Percentiles rank a stretch among this genome's conserved stretches.
Evolutionary conservation across 2,329 filamentous ascomycete genomes (phyloP).

Genomic region (Geosmithia putterillii): DNA sequence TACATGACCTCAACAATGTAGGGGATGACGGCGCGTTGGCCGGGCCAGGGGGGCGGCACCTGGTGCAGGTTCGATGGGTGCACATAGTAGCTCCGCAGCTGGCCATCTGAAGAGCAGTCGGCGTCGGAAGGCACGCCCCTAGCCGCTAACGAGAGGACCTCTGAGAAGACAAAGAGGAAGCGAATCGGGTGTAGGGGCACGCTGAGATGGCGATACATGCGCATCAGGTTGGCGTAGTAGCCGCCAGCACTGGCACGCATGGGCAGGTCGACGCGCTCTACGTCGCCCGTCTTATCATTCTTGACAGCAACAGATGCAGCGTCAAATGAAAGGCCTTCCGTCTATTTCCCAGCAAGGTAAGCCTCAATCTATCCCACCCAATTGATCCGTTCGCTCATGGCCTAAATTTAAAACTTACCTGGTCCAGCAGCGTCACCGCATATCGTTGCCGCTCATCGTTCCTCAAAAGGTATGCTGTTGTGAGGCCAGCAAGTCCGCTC

Average conservation of each 20-base stretch:
- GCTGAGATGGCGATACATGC: conserved; percentile 42
- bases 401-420: too few relatives aligned
- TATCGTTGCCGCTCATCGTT: conserved; percentile 16
- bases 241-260: conserved; percentile 23
- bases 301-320: conserved; percentile 22
- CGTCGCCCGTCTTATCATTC: conserved; percentile 13
- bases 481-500: conserved; percentile 23
- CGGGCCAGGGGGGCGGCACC: conserved; percentile 27
- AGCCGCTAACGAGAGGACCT: conserved; percentile 6
- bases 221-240: conserved; percentile 42
- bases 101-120: conserved; percentile 6
- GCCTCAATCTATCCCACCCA: background rate
- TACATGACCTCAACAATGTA: conserved; percentile 30
- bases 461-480: conserved; percentile 20
- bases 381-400: too few relatives aligned
- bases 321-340: conserved; percentile 20
- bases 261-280: conserved; percentile 24
- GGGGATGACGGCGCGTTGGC: conserved; percentile 18
- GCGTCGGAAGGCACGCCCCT: background rate
- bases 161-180: conserved; percentile 41
- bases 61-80: conserved; percentile 42
- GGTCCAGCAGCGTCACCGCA: conserved; percentile 22
- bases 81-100: conserved; percentile 27
- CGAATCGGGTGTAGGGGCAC: conserved; percentile 34
- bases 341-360: conserved; percentile 9